phyloP scores from a whole-genome alignment of 192 early-diverging fungal species.

The Allomyces javanicus region DNA sequence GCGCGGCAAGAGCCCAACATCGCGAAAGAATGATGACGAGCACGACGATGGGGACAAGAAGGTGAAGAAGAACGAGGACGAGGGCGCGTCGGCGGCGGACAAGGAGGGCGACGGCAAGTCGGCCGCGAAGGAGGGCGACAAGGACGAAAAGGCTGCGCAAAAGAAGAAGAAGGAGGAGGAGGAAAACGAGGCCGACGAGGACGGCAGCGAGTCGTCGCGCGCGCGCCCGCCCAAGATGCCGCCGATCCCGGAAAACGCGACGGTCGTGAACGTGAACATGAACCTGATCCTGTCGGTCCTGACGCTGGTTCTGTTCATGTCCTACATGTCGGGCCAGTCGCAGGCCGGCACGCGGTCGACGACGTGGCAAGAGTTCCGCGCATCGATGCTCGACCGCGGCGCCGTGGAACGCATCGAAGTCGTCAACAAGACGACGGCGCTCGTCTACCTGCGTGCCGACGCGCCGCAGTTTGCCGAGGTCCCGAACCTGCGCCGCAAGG shows the following conservation, averaged over 20 bases:
- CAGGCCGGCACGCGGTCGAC: constrained; percentile 17
- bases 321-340: constrained; percentile 10
- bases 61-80: constrained; percentile 5
- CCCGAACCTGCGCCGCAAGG: not conserved
- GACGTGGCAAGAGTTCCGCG: constrained; percentile 84
- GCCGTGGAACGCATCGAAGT: constrained; percentile 78
- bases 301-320: constrained; percentile 4
- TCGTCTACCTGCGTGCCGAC: constrained; percentile 54
- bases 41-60: constrained; percentile 4
- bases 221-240: too few relatives aligned
- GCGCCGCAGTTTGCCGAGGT: constrained; percentile 14
- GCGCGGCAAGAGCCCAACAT: too few relatives aligned
- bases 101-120: constrained; percentile 4
- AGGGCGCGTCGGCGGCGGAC: constrained; percentile 1
- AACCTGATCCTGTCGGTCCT: constrained; percentile 6
- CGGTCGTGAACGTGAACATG: constrained; percentile 12
- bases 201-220: too few relatives aligned
- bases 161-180: constrained; percentile 10
- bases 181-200: not conserved
- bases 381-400: constrained; percentile 72
- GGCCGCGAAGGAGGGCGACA: not conserved
- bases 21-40: constrained; percentile 7
- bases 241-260: too few relatives aligned
- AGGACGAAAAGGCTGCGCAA: not conserved
- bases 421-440: constrained; percentile 65